These are phyloP conservation scores for Backusella sp. DNA, from an alignment of 192 early-diverging fungal species.

Conservation along the genomic window DNA sequence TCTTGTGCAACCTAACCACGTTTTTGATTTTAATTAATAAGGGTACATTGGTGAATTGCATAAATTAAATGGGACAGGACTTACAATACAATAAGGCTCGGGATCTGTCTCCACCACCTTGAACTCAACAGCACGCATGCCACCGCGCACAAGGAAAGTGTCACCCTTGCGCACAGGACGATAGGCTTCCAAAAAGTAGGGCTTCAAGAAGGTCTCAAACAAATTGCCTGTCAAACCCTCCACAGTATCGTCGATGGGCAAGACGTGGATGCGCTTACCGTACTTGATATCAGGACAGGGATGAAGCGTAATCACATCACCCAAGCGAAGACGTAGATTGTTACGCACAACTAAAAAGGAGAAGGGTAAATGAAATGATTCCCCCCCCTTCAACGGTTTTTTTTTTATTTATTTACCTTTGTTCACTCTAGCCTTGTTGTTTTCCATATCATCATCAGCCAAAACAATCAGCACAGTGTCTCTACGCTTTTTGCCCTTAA, in stretches of 20 bases:
- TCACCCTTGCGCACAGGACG: constrained; percentile 96
- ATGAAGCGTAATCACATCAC: constrained; percentile 95
- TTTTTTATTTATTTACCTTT: constrained; percentile 50
- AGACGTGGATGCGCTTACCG: constrained; percentile 93
- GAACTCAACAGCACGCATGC: constrained; percentile 98
- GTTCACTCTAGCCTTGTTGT: constrained; percentile 92
- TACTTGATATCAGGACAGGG: constrained; percentile 97
- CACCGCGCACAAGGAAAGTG: constrained; percentile 89
- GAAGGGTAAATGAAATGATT: too few species aligned
- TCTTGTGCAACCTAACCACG: constrained; percentile 85
- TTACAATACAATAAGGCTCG: constrained; percentile 94
- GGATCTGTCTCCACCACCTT: constrained; percentile 97
- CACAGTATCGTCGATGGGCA: constrained; percentile 97
- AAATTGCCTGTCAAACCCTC: constrained; percentile 97
- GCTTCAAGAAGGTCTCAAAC: constrained; percentile 97
- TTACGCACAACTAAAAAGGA: constrained; percentile 73
- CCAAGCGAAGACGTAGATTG: constrained; percentile 93
- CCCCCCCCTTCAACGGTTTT: neutral
- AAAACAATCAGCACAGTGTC: constrained; percentile 96
- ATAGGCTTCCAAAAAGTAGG: constrained; percentile 98
- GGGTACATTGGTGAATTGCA: neutral
- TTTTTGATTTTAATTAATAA: constrained; percentile 2
- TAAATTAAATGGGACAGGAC: constrained; percentile 25
- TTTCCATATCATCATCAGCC: constrained; percentile 88
- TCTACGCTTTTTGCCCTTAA: constrained; percentile 98